These are phyloP conservation scores for Stemphylium vesicarium DNA, from an alignment of 2,329 filamentous ascomycete genomes.

Conservation along the genomic window DNA sequence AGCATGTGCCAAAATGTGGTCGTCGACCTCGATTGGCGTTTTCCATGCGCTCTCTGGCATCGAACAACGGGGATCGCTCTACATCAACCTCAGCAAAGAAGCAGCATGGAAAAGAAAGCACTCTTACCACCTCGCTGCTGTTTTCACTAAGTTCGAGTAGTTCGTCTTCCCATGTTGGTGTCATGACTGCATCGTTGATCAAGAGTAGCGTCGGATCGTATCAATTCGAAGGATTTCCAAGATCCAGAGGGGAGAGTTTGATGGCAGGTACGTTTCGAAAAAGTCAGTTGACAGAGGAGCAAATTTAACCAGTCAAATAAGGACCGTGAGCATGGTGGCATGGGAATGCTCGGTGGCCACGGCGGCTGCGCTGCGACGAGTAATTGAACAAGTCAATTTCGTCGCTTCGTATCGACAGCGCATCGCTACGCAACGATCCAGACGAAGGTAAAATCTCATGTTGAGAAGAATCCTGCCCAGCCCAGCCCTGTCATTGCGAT, in stretches of 20 bases:
- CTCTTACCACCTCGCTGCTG: too few relatives aligned
- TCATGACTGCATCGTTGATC: too few relatives aligned
- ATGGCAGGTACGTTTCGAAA: too few relatives aligned
- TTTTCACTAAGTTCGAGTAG: too few relatives aligned
- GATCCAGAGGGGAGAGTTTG: not conserved
- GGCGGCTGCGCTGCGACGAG: not conserved
- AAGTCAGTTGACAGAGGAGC: not conserved
- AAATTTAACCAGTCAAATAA: not conserved
- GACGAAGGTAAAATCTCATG: not conserved
- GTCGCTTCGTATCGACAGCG: not conserved
- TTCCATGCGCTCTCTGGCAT: not conserved
- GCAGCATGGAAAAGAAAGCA: too few relatives aligned
- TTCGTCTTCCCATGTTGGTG: too few relatives aligned
- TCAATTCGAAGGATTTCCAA: not conserved
- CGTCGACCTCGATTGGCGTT: not conserved
- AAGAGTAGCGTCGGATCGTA: too few relatives aligned
- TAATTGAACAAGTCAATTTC: too few relatives aligned
- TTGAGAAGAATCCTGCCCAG: not conserved
- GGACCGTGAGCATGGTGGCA: not conserved
- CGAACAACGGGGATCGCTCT: too few relatives aligned
- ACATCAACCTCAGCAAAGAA: too few relatives aligned
- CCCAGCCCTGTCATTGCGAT: not conserved
- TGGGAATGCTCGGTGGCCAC: not conserved
- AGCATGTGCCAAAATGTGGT: not conserved
- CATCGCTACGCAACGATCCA: not conserved